These are phyloP conservation scores for Neurospora sp. DNA, from an alignment of 495 filamentous ascomycete genomes.

Conservation along the genomic window DNA sequence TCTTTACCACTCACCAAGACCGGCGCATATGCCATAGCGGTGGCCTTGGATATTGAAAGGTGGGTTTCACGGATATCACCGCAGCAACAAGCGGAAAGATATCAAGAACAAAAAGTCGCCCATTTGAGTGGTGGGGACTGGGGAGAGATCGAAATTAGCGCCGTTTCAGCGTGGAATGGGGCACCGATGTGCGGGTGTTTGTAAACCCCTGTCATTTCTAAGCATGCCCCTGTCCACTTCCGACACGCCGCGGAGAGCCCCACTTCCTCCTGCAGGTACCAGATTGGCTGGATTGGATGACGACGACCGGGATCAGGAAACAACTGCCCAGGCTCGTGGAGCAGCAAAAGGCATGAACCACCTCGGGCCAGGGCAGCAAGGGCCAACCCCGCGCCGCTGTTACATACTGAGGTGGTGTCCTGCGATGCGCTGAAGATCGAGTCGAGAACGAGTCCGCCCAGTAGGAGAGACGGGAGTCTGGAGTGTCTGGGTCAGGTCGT, in stretches of 20 bases:
- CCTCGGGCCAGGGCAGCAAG: neutral
- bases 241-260: neutral
- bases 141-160: constrained; percentile 5
- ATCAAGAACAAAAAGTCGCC: neutral
- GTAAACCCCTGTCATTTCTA: neutral
- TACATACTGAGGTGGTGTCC: neutral
- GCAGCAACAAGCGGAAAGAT: neutral
- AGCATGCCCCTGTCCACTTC: neutral
- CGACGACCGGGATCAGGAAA: constrained; percentile 16
- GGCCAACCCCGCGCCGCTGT: neutral
- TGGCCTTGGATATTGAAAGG: neutral
- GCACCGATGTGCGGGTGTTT: neutral
- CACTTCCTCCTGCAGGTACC: constrained; percentile 24
- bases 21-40: neutral
- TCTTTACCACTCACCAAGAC: neutral
- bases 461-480: neutral
- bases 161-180: constrained; percentile 7
- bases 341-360: neutral
- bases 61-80: neutral
- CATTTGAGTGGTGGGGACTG: neutral
- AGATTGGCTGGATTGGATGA: constrained; percentile 24
- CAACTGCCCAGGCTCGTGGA: neutral
- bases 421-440: neutral
- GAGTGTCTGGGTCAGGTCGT: neutral
- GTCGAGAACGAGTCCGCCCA: neutral